phyloP scores from a whole-genome alignment of 495 filamentous ascomycete genomes.

The Aspergillus bertholletiae region DNA sequence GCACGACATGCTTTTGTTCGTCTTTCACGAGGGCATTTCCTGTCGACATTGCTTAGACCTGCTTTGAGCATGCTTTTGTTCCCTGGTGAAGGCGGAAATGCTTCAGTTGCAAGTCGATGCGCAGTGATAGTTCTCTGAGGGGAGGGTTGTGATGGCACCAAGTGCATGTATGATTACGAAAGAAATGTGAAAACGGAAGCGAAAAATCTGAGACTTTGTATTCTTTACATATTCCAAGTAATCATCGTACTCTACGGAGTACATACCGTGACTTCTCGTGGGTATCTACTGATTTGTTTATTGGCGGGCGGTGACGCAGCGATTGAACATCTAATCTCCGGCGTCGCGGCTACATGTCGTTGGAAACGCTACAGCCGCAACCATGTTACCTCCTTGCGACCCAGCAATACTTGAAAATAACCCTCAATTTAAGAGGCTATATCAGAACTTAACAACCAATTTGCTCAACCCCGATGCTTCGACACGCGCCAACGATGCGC shows the following conservation, averaged over 20 bases:
- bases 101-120: background rate
- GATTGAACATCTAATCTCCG: background rate
- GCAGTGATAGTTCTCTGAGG: background rate
- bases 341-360: background rate
- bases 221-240: background rate
- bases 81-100: background rate
- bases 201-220: constrained; percentile 11
- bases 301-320: constrained; percentile 3
- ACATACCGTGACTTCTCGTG: too few species aligned
- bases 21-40: background rate
- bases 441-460: constrained; percentile 54
- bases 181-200: constrained; percentile 40
- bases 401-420: constrained; percentile 57
- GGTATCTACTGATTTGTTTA: too few species aligned
- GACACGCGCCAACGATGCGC: constrained; percentile 49
- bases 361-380: constrained; percentile 10
- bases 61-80: background rate
- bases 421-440: constrained; percentile 61
- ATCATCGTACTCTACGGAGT: too few species aligned
- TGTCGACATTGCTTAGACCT: background rate
- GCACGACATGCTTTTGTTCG: background rate
- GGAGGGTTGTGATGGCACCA: constrained; percentile 11
- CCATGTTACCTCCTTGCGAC: constrained; percentile 66
- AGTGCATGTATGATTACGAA: constrained; percentile 47
- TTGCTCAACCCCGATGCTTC: constrained; percentile 61